These are phyloP conservation scores for Diaporthe vaccinii DNA, from an alignment of 2,329 filamentous ascomycete genomes.

Conservation along the genomic window DNA sequence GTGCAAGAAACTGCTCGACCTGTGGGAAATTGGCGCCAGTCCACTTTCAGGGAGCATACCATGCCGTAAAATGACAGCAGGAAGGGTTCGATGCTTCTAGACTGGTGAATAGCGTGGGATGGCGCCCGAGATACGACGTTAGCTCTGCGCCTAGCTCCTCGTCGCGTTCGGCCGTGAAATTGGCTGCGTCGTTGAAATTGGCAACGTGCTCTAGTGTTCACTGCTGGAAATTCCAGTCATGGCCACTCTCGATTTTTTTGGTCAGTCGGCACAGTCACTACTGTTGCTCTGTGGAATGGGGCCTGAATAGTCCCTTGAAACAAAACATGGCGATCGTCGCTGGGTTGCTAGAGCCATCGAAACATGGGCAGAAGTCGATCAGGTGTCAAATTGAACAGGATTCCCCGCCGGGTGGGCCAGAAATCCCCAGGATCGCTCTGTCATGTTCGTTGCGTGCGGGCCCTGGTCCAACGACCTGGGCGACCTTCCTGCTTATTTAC, in stretches of 20 bases:
- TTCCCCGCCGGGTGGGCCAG: constrained; percentile 7
- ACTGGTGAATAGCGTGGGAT: not conserved
- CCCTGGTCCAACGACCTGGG: not conserved
- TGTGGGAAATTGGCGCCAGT: not conserved
- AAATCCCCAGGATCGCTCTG: constrained; percentile 12
- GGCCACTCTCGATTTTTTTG: not conserved
- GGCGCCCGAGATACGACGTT: not conserved
- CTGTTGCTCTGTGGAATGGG: not conserved
- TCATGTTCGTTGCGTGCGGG: not conserved
- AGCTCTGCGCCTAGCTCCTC: not conserved
- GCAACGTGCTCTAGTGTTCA: too few species aligned
- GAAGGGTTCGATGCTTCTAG: constrained; percentile 4
- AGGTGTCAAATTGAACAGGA: constrained; percentile 27
- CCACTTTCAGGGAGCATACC: not conserved
- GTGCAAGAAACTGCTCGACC: not conserved
- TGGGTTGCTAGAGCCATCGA: not conserved
- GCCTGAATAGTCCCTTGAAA: not conserved
- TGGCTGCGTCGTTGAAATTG: not conserved
- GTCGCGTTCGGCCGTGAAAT: not conserved
- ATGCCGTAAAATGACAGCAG: not conserved
- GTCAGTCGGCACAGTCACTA: not conserved
- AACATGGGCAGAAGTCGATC: constrained; percentile 9
- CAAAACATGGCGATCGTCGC: constrained; percentile 10
- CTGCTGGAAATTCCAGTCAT: not conserved
- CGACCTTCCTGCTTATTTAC: too few species aligned